Conservation (phyloP, 768 basidiomycete genomes). For the Mrakia hoshinonis region DNA sequence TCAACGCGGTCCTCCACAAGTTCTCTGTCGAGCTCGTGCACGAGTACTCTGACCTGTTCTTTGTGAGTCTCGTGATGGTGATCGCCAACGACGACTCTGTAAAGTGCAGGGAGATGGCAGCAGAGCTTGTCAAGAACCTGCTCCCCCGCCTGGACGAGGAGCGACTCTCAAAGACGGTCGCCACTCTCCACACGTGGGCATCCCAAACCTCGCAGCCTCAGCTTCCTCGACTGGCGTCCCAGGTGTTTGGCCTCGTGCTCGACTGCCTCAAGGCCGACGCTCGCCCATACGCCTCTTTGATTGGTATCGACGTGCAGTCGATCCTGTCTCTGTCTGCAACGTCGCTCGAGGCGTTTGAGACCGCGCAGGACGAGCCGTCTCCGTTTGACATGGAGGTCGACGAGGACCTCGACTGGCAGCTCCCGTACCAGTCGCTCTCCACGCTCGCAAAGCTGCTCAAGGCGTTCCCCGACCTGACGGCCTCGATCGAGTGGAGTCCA, state of each 20-base stretch:
- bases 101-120: conserved; percentile 81
- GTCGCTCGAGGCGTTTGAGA: conserved; percentile 41
- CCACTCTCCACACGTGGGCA: conserved; percentile 73
- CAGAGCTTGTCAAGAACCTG: conserved; percentile 68
- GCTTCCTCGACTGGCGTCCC: conserved; percentile 64
- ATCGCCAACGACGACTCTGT: conserved; percentile 88
- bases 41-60: conserved; percentile 80
- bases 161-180: conserved; percentile 51
- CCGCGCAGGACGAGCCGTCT: conserved; percentile 40
- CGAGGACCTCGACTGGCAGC: conserved; percentile 63
- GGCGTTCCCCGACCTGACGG: conserved; percentile 41
- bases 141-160: conserved; percentile 59
- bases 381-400: conserved; percentile 33
- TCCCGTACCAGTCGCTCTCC: conserved; percentile 69
- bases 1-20: conserved; percentile 74
- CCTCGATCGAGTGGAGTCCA: conserved; percentile 48
- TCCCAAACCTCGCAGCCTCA: conserved; percentile 52
- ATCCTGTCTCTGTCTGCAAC: conserved; percentile 23
- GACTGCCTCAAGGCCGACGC: conserved; percentile 51
- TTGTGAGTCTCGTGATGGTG: conserved; percentile 83
- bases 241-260: conserved; percentile 72
- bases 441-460: conserved; percentile 57
- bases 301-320: conserved; percentile 23
- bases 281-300: conserved; percentile 30
- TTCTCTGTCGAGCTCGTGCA: conserved; percentile 64